phyloP scores from a whole-genome alignment of 2,329 filamentous ascomycete species.

The Talaromyces albobiverticillius region DNA sequence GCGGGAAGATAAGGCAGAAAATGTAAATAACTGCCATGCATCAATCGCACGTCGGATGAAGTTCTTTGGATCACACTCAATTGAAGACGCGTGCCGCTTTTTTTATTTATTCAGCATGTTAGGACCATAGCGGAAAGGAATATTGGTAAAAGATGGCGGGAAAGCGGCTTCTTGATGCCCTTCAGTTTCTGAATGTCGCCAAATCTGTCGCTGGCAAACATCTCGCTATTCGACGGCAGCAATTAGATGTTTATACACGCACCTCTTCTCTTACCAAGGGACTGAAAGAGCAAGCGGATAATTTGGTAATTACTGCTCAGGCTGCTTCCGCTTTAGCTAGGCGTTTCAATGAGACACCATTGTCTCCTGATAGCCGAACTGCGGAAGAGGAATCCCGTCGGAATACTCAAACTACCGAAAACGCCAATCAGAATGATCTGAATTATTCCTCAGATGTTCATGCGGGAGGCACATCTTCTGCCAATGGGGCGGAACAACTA shows the following conservation, averaged over 20 bases:
- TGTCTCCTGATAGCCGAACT: constrained; percentile 21
- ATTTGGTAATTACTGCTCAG: constrained; percentile 59
- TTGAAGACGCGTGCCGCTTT: not conserved
- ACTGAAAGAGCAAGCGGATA: constrained; percentile 60
- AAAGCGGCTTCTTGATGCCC: constrained; percentile 67
- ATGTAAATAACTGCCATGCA: constrained; percentile 3
- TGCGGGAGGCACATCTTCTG: constrained; percentile 23
- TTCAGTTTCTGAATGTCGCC: constrained; percentile 67
- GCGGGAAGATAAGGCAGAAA: constrained; percentile 16
- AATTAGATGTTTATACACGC: constrained; percentile 61
- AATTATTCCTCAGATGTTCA: not conserved
- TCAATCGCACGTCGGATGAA: not conserved
- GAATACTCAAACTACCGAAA: not conserved
- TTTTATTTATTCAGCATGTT: not conserved
- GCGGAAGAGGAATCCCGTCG: not conserved
- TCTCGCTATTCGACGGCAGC: constrained; percentile 56
- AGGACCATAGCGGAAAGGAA: not conserved
- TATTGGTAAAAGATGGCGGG: constrained; percentile 46
- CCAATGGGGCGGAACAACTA: constrained; percentile 44
- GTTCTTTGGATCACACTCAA: not conserved
- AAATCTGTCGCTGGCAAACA: constrained; percentile 65
- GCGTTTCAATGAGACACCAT: constrained; percentile 52
- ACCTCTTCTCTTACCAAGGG: constrained; percentile 65
- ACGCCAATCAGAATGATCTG: not conserved
- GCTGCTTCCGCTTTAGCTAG: constrained; percentile 60